Conservation (phyloP, 2,329 filamentous ascomycete genomes). For the Coniosporium tulheliwenetii region DNA sequence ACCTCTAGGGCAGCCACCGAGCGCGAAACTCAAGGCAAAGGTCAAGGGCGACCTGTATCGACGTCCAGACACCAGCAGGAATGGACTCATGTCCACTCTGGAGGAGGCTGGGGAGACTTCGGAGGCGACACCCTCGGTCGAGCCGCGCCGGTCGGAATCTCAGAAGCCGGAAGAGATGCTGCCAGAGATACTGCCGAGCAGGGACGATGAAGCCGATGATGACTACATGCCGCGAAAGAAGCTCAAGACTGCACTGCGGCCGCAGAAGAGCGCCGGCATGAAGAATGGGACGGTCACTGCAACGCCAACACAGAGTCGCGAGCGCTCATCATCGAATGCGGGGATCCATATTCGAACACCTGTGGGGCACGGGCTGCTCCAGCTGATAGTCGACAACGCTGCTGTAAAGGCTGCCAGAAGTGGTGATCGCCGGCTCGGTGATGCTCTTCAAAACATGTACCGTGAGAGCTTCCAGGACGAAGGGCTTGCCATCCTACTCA, state of each 20-base stretch:
- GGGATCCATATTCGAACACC: no score
- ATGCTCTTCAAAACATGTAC: conserved; percentile 27
- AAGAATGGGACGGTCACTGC: no score
- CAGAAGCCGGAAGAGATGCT: conserved; percentile 21
- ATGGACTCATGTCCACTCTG: conserved; percentile 18
- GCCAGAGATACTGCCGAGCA: conserved; percentile 13
- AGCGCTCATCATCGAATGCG: no score
- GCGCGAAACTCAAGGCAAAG: conserved; percentile 41
- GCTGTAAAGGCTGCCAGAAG: no score
- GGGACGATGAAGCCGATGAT: conserved; percentile 29
- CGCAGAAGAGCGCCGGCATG: no score
- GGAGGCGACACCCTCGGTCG: conserved; percentile 25
- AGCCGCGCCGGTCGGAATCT: conserved; percentile 21
- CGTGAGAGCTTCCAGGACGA: conserved; percentile 21
- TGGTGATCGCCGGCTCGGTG: conserved; percentile 6
- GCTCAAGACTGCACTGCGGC: not conserved
- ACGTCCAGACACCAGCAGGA: conserved; percentile 24
- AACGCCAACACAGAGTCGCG: no score
- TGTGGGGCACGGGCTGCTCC: no score
- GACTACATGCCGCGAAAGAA: conserved; percentile 24
- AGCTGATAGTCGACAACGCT: no score
- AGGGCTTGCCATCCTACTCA: conserved; percentile 22
- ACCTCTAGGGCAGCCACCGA: conserved; percentile 59
- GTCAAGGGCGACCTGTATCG: conserved; percentile 29
- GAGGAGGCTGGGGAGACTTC: conserved; percentile 29